phyloP scores from a whole-genome alignment of 2,329 filamentous ascomycete species.

The Penicillium palitans region DNA sequence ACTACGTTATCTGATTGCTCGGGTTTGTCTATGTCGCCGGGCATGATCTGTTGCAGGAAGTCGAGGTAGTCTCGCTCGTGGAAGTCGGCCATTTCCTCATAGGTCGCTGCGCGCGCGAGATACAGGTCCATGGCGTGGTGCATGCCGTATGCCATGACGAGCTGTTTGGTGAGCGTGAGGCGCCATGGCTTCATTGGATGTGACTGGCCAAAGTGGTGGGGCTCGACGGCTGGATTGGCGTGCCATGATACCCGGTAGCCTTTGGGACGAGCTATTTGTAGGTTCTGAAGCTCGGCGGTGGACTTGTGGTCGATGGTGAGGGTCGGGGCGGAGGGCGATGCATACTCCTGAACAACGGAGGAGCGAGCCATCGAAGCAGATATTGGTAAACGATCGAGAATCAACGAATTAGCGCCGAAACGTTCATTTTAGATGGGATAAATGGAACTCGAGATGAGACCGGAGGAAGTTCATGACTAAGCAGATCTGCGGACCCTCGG shows the following conservation, averaged over 20 bases:
- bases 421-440: constrained; percentile 1
- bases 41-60: constrained; percentile 73
- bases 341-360: constrained; percentile 53
- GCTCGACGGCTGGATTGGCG: constrained; percentile 90
- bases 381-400: background rate
- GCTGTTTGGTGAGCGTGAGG: constrained; percentile 87
- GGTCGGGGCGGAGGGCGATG: constrained; percentile 44
- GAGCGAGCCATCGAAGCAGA: constrained; percentile 41
- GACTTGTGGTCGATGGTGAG: constrained; percentile 55
- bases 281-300: constrained; percentile 54
- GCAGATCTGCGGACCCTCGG: background rate
- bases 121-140: constrained; percentile 97
- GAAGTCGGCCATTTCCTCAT: constrained; percentile 83
- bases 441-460: constrained; percentile 5
- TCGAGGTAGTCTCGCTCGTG: constrained; percentile 89
- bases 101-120: constrained; percentile 76
- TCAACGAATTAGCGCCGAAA: background rate
- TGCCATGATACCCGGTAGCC: constrained; percentile 94
- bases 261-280: constrained; percentile 75
- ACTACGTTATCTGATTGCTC: constrained; percentile 58
- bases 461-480: background rate
- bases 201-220: constrained; percentile 93
- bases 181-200: constrained; percentile 99
- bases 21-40: constrained; percentile 66
- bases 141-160: constrained; percentile 93